Evolutionary conservation across 768 basidiomycete genomes (phyloP).

Genomic region (Coprinopsis sp.): DNA sequence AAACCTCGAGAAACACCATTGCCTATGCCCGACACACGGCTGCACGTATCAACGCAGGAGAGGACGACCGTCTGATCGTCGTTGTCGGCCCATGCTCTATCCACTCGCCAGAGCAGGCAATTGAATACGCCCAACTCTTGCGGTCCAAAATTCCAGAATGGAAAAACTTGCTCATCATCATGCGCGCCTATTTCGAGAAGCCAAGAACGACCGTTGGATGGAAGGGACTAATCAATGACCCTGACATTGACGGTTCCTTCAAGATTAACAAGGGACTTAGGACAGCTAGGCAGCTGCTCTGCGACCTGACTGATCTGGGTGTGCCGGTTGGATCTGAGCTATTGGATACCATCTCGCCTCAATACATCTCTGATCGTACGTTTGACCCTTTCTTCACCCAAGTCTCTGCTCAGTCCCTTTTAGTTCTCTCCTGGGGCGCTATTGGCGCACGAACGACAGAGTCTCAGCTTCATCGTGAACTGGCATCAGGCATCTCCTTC

Average conservation of each 20-base stretch:
- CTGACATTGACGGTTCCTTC: slow-evolving; percentile 92
- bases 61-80: slow-evolving; percentile 83
- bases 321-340: slow-evolving; percentile 94
- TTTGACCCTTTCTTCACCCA: slow-evolving; percentile 9
- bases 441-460: slow-evolving; percentile 98
- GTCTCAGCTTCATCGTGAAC: slow-evolving; percentile 93
- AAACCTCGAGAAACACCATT: slow-evolving; percentile 67
- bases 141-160: slow-evolving; percentile 61
- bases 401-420: slow-evolving; percentile 7
- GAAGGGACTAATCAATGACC: slow-evolving; percentile 96
- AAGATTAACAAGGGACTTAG: slow-evolving; percentile 95
- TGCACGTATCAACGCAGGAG: slow-evolving; percentile 75
- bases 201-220: slow-evolving; percentile 96
- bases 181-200: slow-evolving; percentile 97
- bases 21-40: slow-evolving; percentile 74
- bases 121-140: slow-evolving; percentile 74
- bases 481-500: slow-evolving; percentile 94
- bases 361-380: slow-evolving; percentile 75
- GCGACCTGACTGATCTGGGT: slow-evolving; percentile 85
- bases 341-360: slow-evolving; percentile 75
- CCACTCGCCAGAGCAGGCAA: slow-evolving; percentile 81
- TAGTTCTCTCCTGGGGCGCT: slow-evolving; percentile 86
- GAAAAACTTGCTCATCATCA: slow-evolving; percentile 83
- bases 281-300: slow-evolving; percentile 81
- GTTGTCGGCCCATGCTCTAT: slow-evolving; percentile 96